Conservation (phyloP, 2,329 filamentous ascomycete species). For the Stemphylium beticola region DNA sequence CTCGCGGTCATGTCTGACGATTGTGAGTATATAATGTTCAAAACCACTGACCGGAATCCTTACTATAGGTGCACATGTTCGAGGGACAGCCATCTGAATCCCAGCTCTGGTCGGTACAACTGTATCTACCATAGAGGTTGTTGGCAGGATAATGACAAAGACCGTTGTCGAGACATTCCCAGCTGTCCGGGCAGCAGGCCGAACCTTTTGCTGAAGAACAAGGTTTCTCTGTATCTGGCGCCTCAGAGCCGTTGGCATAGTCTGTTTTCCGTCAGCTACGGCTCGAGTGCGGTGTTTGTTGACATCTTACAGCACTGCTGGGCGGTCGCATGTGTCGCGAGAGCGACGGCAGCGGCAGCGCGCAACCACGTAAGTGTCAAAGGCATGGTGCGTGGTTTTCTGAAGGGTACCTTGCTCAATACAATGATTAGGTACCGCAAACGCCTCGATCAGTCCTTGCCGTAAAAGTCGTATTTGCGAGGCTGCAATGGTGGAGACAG, state of each 20-base stretch:
- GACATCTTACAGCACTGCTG: slow-evolving; percentile 40
- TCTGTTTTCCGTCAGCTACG: slow-evolving; percentile 30
- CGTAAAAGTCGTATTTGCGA: slow-evolving; percentile 8
- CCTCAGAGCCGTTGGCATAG: slow-evolving; percentile 41
- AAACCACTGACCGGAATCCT: neutral
- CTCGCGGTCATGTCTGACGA: slow-evolving; percentile 25
- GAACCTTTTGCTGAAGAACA: slow-evolving; percentile 43
- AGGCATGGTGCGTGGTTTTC: slow-evolving; percentile 19
- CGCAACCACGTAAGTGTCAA: slow-evolving; percentile 28
- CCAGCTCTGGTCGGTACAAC: slow-evolving; percentile 47
- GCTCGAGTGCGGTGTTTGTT: neutral
- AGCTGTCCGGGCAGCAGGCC: slow-evolving; percentile 46
- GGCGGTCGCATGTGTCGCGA: slow-evolving; percentile 26
- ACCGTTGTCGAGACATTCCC: slow-evolving; percentile 48
- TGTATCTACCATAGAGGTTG: slow-evolving; percentile 41
- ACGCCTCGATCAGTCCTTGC: slow-evolving; percentile 5
- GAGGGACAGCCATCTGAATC: slow-evolving; percentile 39
- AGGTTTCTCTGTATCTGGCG: slow-evolving; percentile 38
- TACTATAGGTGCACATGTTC: slow-evolving; percentile 46
- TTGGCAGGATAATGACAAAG: slow-evolving; percentile 39
- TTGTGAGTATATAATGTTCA: slow-evolving; percentile 4
- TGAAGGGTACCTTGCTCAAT: slow-evolving; percentile 11
- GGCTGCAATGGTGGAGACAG: slow-evolving; percentile 1
- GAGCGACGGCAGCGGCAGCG: slow-evolving; percentile 21
- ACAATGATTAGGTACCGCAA: neutral